Conservation (phyloP, 768 basidiomycete genomes). For the Boletus subcaerulescens region DNA sequence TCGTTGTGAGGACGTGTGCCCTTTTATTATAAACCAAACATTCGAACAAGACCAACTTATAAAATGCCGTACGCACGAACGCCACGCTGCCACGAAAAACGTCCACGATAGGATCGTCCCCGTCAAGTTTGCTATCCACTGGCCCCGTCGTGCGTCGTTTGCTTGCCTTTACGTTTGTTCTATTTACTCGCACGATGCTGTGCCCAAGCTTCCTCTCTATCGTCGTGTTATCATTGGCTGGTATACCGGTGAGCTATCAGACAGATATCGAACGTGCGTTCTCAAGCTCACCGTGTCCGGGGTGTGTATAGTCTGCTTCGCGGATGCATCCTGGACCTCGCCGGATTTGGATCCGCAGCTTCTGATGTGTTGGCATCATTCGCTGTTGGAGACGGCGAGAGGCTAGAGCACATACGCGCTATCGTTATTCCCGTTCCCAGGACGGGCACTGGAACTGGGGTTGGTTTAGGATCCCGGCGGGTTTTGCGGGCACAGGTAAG, state of each 20-base stretch:
- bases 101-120: too few species aligned
- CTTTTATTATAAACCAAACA: too few species aligned
- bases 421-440: slow-evolving; percentile 26
- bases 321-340: slow-evolving; percentile 39
- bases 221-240: slow-evolving; percentile 7
- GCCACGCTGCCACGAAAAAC: too few species aligned
- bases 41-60: too few species aligned
- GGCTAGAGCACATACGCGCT: slow-evolving; percentile 37
- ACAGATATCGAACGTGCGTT: neutral
- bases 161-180: neutral
- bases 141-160: neutral
- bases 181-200: neutral
- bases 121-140: neutral
- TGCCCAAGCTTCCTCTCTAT: neutral
- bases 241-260: neutral
- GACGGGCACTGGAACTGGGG: slow-evolving; percentile 30
- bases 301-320: neutral
- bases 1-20: too few species aligned
- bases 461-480: slow-evolving; percentile 14
- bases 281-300: neutral
- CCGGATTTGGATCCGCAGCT: slow-evolving; percentile 46
- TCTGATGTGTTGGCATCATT: slow-evolving; percentile 38
- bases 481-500: slow-evolving; percentile 39
- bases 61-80: too few species aligned
- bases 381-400: slow-evolving; percentile 30